These are phyloP conservation scores for Murraya paniculata DNA, from an alignment of 345 rosid species.

Conservation along the genomic window DNA sequence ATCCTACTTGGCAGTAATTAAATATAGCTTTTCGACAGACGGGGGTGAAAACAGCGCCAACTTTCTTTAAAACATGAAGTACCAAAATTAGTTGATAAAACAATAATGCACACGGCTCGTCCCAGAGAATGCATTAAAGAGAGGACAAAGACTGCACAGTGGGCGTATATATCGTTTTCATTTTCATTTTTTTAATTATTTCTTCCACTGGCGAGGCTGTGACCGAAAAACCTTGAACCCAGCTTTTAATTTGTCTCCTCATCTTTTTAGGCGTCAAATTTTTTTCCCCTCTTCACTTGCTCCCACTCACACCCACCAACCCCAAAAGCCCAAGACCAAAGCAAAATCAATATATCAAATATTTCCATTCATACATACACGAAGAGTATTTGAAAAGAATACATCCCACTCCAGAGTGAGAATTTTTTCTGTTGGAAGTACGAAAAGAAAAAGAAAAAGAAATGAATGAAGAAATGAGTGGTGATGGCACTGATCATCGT, in stretches of 20 bases:
- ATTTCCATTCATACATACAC: neutral
- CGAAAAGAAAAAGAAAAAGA: neutral
- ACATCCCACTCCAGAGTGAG: too few relatives aligned
- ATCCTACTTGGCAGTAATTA: neutral
- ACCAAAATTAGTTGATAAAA: neutral
- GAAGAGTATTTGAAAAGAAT: too few relatives aligned
- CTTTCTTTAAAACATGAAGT: neutral
- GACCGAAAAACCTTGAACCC: constrained; percentile 2
- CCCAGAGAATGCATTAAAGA: constrained; percentile 5
- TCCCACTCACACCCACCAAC: constrained; percentile 6
- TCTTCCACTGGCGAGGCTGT: neutral
- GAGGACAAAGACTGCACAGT: constrained; percentile 20
- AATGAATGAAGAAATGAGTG: constrained; percentile 74
- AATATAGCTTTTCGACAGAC: neutral
- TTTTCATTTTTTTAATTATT: neutral
- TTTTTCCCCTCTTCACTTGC: constrained; percentile 1
- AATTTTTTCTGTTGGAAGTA: too few relatives aligned
- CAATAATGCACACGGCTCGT: neutral
- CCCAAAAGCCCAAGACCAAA: constrained; percentile 13
- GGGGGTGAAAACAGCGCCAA: neutral
- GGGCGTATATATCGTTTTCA: too few relatives aligned
- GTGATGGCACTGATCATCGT: constrained; percentile 28
- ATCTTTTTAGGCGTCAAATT: neutral
- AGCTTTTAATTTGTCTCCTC: neutral
- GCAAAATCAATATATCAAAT: too few relatives aligned